Evolutionary conservation across 2,329 filamentous ascomycete genomes (phyloP).

Genomic region (Cytospora mali): DNA sequence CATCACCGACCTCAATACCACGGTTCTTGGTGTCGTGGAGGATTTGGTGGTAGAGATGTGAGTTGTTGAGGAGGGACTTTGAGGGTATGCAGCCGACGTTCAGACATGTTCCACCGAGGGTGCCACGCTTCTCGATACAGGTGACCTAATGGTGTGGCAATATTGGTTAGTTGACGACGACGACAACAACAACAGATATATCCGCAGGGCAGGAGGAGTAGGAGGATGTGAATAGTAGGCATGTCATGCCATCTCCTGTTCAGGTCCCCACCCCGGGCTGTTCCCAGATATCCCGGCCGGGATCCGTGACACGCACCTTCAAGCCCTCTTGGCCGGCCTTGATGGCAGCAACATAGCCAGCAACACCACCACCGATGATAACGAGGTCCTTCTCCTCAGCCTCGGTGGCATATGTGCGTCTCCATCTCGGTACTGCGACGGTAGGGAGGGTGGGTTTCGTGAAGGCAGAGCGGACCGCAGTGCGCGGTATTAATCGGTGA

Average conservation of each 20-base stretch:
- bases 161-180: background rate
- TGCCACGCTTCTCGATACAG: constrained; percentile 97
- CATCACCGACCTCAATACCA: constrained; percentile 95
- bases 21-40: constrained; percentile 96
- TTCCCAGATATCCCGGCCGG: background rate
- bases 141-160: constrained; percentile 65
- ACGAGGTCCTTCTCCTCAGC: constrained; percentile 92
- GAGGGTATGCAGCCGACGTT: constrained; percentile 99
- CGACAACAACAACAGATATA: constrained; percentile 13
- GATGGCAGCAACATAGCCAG: constrained; percentile 98
- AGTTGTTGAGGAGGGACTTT: constrained; percentile 99
- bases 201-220: background rate
- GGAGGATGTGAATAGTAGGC: background rate
- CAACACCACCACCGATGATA: constrained; percentile 97
- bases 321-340: constrained; percentile 97
- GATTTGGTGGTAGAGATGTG: constrained; percentile 95
- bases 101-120: constrained; percentile 92
- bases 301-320: constrained; percentile 66
- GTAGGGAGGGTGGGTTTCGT: constrained; percentile 40
- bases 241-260: background rate
- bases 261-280: background rate
- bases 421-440: constrained; percentile 55
- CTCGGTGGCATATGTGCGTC: constrained; percentile 61
- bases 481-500: constrained; percentile 62
- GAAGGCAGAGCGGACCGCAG: constrained; percentile 59